These are phyloP conservation scores for Fusarium multiceps DNA, from an alignment of 2,329 filamentous ascomycete genomes.

Conservation along the genomic window DNA sequence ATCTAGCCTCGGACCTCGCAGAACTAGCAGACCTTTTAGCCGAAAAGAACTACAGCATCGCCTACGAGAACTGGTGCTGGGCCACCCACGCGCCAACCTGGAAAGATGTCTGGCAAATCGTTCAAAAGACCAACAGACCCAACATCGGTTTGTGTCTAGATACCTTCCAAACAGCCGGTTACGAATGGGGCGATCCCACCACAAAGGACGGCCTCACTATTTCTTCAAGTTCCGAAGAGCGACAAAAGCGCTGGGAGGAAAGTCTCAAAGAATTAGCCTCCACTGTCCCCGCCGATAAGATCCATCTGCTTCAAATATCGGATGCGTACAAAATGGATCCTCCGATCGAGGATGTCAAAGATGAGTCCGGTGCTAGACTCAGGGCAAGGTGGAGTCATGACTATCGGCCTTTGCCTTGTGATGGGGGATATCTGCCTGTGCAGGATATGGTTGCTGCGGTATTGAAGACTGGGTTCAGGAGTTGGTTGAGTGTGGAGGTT, in stretches of 20 bases:
- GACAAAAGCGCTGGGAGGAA: conserved; percentile 62
- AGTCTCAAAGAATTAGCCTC: conserved; percentile 67
- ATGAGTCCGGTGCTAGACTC: conserved; percentile 66
- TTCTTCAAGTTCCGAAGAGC: conserved; percentile 52
- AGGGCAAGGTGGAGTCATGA: conserved; percentile 78
- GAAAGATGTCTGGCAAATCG: conserved; percentile 77
- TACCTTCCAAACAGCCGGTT: conserved; percentile 79
- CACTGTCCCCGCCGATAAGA: conserved; percentile 74
- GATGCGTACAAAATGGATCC: conserved; percentile 74
- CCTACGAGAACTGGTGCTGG: conserved; percentile 89
- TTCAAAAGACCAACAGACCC: conserved; percentile 67
- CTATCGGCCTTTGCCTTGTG: conserved; percentile 74
- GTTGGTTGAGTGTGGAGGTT: conserved; percentile 76
- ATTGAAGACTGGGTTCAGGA: conserved; percentile 72
- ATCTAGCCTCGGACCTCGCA: conserved; percentile 70
- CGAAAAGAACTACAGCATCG: conserved; percentile 67
- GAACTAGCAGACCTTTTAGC: conserved; percentile 72
- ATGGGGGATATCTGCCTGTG: conserved; percentile 77
- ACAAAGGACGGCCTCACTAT: conserved; percentile 70
- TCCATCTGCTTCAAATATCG: conserved; percentile 79
- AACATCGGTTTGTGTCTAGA: conserved; percentile 82
- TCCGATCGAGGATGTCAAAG: conserved; percentile 61
- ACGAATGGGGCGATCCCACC: conserved; percentile 79
- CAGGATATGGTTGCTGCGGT: conserved; percentile 73
- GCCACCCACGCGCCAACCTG: conserved; percentile 75